Conservation (phyloP, 352 stramenopile species). For the Hyaloperonospora brassicae region DNA sequence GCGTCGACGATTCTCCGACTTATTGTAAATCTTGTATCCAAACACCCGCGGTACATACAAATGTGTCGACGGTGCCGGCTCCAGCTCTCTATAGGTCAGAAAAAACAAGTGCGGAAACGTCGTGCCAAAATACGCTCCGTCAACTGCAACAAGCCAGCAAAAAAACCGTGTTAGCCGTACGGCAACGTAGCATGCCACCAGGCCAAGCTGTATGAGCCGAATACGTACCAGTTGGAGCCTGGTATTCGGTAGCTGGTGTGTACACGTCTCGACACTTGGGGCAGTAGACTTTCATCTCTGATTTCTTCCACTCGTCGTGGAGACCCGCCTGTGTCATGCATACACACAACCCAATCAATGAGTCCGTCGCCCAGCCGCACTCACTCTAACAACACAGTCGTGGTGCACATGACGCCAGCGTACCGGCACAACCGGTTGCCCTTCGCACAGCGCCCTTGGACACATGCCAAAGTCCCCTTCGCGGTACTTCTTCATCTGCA, state of each 20-base stretch:
- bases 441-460: slow-evolving; percentile 74
- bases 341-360: too few relatives aligned
- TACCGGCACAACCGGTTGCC: slow-evolving; percentile 77
- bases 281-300: slow-evolving; percentile 88
- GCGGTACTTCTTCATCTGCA: slow-evolving; percentile 83
- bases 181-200: neutral
- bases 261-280: slow-evolving; percentile 86
- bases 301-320: slow-evolving; percentile 86
- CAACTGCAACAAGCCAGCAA: slow-evolving; percentile 40
- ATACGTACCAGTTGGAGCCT: slow-evolving; percentile 71
- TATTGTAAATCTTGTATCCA: slow-evolving; percentile 90
- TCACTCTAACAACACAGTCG: neutral
- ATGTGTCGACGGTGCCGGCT: slow-evolving; percentile 71
- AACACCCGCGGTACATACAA: slow-evolving; percentile 88
- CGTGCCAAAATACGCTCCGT: slow-evolving; percentile 97
- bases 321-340: slow-evolving; percentile 50
- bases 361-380: too few relatives aligned
- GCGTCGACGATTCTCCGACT: slow-evolving; percentile 72
- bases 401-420: slow-evolving; percentile 11
- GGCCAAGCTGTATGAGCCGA: neutral
- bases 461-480: slow-evolving; percentile 85
- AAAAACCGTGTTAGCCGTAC: slow-evolving; percentile 3
- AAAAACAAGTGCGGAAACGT: slow-evolving; percentile 99
- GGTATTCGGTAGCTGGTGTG: slow-evolving; percentile 76
- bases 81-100: slow-evolving; percentile 93